Evolutionary conservation across 2,329 filamentous ascomycete genomes (phyloP).

Genomic region (Paraconiothyrium brasiliense): DNA sequence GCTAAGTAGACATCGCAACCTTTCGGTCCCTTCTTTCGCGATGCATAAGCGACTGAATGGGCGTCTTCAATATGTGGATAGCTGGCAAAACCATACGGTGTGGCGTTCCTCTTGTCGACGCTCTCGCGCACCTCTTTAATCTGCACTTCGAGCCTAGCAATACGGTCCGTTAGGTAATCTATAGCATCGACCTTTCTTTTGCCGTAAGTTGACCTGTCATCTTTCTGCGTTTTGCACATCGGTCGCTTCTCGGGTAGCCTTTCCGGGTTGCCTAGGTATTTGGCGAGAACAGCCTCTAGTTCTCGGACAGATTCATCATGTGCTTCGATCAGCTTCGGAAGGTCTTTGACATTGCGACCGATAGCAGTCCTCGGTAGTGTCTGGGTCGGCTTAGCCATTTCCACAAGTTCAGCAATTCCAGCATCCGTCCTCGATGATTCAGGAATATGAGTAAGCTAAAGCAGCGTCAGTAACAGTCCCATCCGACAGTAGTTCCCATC

Average conservation of each 20-base stretch:
- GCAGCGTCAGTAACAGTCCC: slow-evolving; percentile 9
- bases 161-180: slow-evolving; percentile 87
- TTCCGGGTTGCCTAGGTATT: slow-evolving; percentile 82
- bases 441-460: slow-evolving; percentile 82
- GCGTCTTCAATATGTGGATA: slow-evolving; percentile 88
- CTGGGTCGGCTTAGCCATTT: slow-evolving; percentile 77
- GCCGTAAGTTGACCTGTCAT: slow-evolving; percentile 70
- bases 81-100: slow-evolving; percentile 93
- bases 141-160: slow-evolving; percentile 80
- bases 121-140: slow-evolving; percentile 83
- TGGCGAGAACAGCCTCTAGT: slow-evolving; percentile 83
- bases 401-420: slow-evolving; percentile 85
- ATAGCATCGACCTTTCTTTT: slow-evolving; percentile 90
- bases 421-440: slow-evolving; percentile 79
- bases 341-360: slow-evolving; percentile 87
- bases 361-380: slow-evolving; percentile 81
- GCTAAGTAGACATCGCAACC: slow-evolving; percentile 81
- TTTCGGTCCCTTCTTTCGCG: slow-evolving; percentile 80
- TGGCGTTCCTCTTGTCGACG: slow-evolving; percentile 87
- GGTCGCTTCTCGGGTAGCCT: slow-evolving; percentile 80
- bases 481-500: slow-evolving; percentile 9
- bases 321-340: slow-evolving; percentile 84
- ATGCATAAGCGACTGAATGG: slow-evolving; percentile 80
- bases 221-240: slow-evolving; percentile 79
- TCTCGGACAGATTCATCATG: slow-evolving; percentile 82